These are phyloP conservation scores for Orbilia ellipsospora DNA, from an alignment of 2,329 filamentous ascomycete species.

Conservation along the genomic window DNA sequence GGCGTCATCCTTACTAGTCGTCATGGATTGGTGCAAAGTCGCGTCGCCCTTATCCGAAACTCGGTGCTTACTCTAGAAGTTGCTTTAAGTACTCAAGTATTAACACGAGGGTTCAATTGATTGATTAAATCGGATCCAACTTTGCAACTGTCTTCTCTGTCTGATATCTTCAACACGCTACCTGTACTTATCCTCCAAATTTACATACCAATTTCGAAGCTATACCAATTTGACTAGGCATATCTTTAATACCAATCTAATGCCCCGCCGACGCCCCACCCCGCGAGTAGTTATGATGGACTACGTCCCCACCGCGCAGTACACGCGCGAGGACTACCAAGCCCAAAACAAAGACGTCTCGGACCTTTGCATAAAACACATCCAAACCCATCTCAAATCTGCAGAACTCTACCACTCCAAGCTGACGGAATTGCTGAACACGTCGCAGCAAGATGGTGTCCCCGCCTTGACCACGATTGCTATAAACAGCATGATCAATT, in stretches of 20 bases:
- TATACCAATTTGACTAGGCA: too few relatives aligned
- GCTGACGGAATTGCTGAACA: constrained; percentile 28
- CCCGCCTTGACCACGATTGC: constrained; percentile 48
- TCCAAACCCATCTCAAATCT: constrained; percentile 47
- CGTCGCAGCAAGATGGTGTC: constrained; percentile 13
- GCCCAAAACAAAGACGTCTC: constrained; percentile 22
- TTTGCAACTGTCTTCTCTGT: too few relatives aligned
- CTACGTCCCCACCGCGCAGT: constrained; percentile 49
- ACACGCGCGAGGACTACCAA: constrained; percentile 27
- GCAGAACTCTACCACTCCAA: constrained; percentile 33
- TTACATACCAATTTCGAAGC: too few relatives aligned
- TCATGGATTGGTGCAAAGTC: constrained; percentile 9
- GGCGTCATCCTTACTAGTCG: neutral
- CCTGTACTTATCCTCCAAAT: too few relatives aligned
- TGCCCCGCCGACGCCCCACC: neutral
- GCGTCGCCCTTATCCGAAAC: constrained; percentile 19
- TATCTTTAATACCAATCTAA: neutral
- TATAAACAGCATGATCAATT: constrained; percentile 54
- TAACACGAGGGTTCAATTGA: too few relatives aligned
- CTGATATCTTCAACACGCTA: too few relatives aligned
- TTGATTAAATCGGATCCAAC: too few relatives aligned
- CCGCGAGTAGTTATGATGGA: constrained; percentile 38
- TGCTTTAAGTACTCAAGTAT: too few relatives aligned
- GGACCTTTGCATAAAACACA: constrained; percentile 45
- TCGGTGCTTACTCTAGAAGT: neutral